Evolutionary conservation across 805 yeast genomes (phyloP), one percentile per base, ranked within the genome.

Genomic region (Wickerhamiella domercqiae): DNA sequence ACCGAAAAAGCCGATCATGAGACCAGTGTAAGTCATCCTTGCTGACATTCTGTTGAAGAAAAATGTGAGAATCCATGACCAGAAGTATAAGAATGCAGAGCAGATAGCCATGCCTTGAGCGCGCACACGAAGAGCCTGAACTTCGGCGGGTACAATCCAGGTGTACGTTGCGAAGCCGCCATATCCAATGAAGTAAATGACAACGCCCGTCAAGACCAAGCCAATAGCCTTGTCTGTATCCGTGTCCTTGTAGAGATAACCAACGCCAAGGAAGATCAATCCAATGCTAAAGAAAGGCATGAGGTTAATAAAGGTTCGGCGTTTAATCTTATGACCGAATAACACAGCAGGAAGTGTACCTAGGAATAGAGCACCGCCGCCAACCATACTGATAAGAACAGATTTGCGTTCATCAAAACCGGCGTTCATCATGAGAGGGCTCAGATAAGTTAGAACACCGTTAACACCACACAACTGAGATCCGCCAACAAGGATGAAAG

Each of bases 121-220:
- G 57, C 79, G 68, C 34, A 75, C 64, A 41, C 70, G 63, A 43
- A 70, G 58, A 29, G 72, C 73, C 52, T 70, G 75, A 14, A 71
- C 67, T 51, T 75, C 82, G 3, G 81, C 66, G 2, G 80, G 80
- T 39, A 71, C 55, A 24, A 75, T 80, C 78, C 78, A 75, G 1
- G 81, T 73, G 50, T 74, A 63, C 43, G 75, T 68, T 14, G 80
- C 71, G 48, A 74, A 74, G 7, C 75, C 63, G 39, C 80, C 82
- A 41, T 74, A 75, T 64, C 73, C 73, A 37, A 66, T 68, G 73
- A 71, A 70, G 58, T 75, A 75, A 16, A 75, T 52, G 38, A 75
- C 70, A 46, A 74, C 61, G 45, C 81, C 81, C 0, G 78, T 63
- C 40, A 75, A 55, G 55, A 73, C 73, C 14, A 71, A 64, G 38